phyloP scores from a whole-genome alignment of 495 filamentous ascomycete genomes.

The Xylaria curta region DNA sequence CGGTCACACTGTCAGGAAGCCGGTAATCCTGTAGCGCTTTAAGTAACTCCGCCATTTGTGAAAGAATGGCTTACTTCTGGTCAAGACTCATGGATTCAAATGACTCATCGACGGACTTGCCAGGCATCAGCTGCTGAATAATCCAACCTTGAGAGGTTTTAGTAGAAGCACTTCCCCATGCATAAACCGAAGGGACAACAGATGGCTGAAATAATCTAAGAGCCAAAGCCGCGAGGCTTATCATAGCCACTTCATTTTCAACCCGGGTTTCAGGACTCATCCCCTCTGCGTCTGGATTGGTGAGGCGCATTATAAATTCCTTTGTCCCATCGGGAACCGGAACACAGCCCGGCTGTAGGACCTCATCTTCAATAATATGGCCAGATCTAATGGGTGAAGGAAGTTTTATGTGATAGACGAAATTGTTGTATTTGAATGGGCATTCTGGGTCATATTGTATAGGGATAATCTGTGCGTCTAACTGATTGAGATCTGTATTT shows the following conservation, averaged over 20 bases:
- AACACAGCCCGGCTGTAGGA: slow-evolving; percentile 31
- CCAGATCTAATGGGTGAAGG: slow-evolving; percentile 7
- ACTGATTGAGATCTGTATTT: no score
- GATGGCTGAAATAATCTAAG: slow-evolving; percentile 28
- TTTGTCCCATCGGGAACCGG: slow-evolving; percentile 31
- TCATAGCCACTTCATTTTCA: slow-evolving; percentile 38
- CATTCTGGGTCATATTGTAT: slow-evolving; percentile 43
- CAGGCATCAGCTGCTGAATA: slow-evolving; percentile 36
- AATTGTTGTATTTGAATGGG: slow-evolving; percentile 49
- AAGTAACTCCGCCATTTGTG: slow-evolving; percentile 34
- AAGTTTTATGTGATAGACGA: slow-evolving; percentile 41
- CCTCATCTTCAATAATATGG: not conserved
- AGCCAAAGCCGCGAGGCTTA: slow-evolving; percentile 33
- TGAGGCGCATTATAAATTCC: slow-evolving; percentile 34
- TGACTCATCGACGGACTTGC: slow-evolving; percentile 27
- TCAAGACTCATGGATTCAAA: slow-evolving; percentile 30
- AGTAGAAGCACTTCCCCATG: slow-evolving; percentile 32
- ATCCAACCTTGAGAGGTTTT: slow-evolving; percentile 34
- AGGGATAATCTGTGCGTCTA: slow-evolving; percentile 28
- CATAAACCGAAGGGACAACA: slow-evolving; percentile 36
- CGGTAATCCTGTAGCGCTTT: slow-evolving; percentile 31
- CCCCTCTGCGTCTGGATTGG: slow-evolving; percentile 35
- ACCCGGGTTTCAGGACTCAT: slow-evolving; percentile 31
- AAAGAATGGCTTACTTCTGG: slow-evolving; percentile 32
- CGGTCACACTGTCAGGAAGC: slow-evolving; percentile 30